These are phyloP conservation scores for Cardiospermum halicacabum DNA, from an alignment of 345 rosid genomes.

Conservation along the genomic window DNA sequence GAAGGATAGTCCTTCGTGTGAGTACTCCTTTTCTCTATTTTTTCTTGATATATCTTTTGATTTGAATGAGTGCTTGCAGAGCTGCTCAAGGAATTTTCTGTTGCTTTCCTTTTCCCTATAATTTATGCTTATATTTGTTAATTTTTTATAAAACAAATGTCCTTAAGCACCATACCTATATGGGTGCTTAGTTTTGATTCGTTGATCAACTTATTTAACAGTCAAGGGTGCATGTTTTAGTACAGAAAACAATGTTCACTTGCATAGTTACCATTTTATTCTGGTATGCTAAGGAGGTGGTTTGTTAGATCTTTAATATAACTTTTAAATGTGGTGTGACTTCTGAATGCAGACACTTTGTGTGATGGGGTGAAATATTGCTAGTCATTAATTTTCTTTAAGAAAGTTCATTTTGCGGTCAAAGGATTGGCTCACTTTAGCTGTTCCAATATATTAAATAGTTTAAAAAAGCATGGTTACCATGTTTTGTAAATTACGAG, in stretches of 20 bases:
- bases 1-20: constrained; percentile 70
- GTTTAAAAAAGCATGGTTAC: not conserved
- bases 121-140: not conserved
- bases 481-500: not conserved
- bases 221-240: not conserved
- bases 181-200: not conserved
- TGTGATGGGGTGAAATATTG: no score
- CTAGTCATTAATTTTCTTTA: no score
- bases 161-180: not conserved
- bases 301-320: not conserved
- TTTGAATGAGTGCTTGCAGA: not conserved
- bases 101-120: not conserved
- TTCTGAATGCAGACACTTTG: not conserved
- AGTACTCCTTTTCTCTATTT: constrained; percentile 20
- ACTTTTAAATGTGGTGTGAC: not conserved
- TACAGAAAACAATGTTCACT: not conserved
- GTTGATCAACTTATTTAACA: not conserved
- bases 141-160: not conserved
- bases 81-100: not conserved
- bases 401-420: no score
- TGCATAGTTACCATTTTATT: not conserved
- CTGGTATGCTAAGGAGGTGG: not conserved
- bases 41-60: no score
- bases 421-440: no score
- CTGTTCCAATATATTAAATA: no score